These are phyloP conservation scores for Agrostemma githago DNA, from an alignment of 148 eudicot genomes.

Conservation along the genomic window DNA sequence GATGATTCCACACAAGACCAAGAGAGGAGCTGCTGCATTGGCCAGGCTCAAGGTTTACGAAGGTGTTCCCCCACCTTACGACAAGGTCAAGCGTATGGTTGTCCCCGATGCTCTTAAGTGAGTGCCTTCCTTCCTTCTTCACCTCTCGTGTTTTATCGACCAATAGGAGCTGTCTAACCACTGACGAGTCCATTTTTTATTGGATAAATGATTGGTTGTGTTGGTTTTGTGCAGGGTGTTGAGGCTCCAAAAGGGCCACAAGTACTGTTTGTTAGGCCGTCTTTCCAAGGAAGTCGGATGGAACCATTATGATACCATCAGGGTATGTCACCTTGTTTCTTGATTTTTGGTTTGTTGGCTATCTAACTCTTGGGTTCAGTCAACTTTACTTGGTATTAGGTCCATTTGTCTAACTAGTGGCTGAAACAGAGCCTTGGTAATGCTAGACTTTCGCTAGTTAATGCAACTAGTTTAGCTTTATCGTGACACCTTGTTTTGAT, in stretches of 20 bases:
- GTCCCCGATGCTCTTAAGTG: conserved; percentile 86
- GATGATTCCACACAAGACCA: conserved; percentile 90
- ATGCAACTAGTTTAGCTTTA: too few relatives aligned
- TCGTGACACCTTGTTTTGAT: too few relatives aligned
- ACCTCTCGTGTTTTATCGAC: too few relatives aligned
- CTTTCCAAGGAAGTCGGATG: conserved; percentile 79
- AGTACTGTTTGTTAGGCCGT: conserved; percentile 63
- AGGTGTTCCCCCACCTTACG: conserved; percentile 77
- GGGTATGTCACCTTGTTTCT: conserved; percentile 28
- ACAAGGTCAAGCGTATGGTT: conserved; percentile 72
- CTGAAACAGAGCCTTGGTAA: too few relatives aligned
- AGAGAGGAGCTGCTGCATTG: conserved; percentile 79
- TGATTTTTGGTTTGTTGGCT: not conserved
- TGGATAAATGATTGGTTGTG: not conserved
- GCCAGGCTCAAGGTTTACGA: conserved; percentile 78
- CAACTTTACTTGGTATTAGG: too few relatives aligned
- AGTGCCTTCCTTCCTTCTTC: conserved; percentile 14
- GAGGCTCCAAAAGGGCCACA: conserved; percentile 66
- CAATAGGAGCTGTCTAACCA: not conserved
- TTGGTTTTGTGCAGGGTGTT: conserved; percentile 38
- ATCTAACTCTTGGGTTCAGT: too few relatives aligned
- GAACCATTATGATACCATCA: conserved; percentile 76
- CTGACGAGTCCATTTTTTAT: too few relatives aligned
- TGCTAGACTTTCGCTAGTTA: too few relatives aligned
- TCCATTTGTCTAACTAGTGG: too few relatives aligned